Evolutionary conservation across 2,329 filamentous ascomycete species (phyloP).

Genomic region (Sphaceloma murrayae): DNA sequence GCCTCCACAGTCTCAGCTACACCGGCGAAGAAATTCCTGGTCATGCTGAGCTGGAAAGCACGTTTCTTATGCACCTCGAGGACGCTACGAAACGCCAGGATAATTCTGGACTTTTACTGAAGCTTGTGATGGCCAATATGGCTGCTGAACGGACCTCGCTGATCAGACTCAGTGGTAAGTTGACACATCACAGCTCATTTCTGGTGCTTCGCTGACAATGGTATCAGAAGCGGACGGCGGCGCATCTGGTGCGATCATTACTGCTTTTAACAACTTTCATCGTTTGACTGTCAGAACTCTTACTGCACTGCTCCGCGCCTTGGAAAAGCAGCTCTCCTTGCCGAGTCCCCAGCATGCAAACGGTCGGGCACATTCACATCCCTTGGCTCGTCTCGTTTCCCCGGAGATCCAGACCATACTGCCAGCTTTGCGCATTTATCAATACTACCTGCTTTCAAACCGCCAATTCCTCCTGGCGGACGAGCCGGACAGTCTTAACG

Average conservation of each 20-base stretch:
- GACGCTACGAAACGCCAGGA: slow-evolving; percentile 61
- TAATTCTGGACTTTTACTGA: slow-evolving; percentile 57
- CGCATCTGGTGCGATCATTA: slow-evolving; percentile 20
- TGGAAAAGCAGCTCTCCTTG: neutral
- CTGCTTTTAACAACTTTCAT: slow-evolving; percentile 17
- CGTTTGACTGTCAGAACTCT: neutral
- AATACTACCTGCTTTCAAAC: slow-evolving; percentile 54
- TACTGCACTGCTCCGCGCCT: neutral
- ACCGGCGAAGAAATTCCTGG: slow-evolving; percentile 64
- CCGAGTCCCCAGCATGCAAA: neutral
- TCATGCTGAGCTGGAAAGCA: slow-evolving; percentile 72
- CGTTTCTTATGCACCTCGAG: slow-evolving; percentile 69
- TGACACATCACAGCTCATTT: neutral
- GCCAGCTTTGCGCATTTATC: slow-evolving; percentile 57
- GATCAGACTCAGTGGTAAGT: slow-evolving; percentile 49
- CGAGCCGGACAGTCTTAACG: slow-evolving; percentile 44
- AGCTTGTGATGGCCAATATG: slow-evolving; percentile 78
- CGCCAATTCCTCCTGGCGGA: slow-evolving; percentile 46
- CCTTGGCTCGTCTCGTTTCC: slow-evolving; percentile 44
- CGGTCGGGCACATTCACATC: slow-evolving; percentile 20
- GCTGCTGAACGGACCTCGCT: slow-evolving; percentile 67
- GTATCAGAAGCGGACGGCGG: slow-evolving; percentile 28
- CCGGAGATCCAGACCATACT: slow-evolving; percentile 52
- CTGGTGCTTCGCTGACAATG: slow-evolving; percentile 17
- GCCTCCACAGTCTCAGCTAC: slow-evolving; percentile 76